Evolutionary conservation across 2,329 filamentous ascomycete species (phyloP).

Genomic region (Colletotrichum tofieldiae): DNA sequence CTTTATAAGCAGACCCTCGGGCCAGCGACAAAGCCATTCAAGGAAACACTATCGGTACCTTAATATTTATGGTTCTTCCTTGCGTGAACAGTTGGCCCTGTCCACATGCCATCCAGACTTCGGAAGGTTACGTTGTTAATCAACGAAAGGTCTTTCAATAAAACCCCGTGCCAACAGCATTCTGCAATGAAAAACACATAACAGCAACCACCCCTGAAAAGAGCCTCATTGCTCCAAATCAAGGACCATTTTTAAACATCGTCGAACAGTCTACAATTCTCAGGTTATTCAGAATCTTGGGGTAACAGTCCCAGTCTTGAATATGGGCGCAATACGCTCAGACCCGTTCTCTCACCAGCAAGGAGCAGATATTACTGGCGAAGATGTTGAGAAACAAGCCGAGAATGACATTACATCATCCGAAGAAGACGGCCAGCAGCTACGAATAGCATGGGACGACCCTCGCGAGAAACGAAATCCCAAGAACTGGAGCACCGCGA

Average conservation of each 20-base stretch:
- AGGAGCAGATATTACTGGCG: background rate
- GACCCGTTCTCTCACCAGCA: background rate
- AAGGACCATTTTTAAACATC: too few relatives aligned
- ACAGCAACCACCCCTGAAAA: background rate
- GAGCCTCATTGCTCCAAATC: background rate
- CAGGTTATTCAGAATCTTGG: too few relatives aligned
- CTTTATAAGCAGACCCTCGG: too few relatives aligned
- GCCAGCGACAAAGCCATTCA: background rate
- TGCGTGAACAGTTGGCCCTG: background rate
- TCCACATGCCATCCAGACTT: background rate
- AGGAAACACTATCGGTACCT: background rate
- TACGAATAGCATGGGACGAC: conserved; percentile 24
- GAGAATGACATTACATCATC: conserved; percentile 14
- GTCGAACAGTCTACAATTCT: too few relatives aligned
- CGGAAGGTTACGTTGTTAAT: conserved; percentile 1
- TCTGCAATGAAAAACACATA: background rate
- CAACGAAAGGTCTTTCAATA: background rate
- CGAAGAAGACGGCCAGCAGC: conserved; percentile 2
- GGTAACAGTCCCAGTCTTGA: too few relatives aligned
- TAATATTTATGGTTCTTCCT: background rate
- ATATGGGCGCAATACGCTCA: background rate
- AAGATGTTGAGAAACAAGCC: conserved; percentile 19
- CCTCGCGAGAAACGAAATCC: conserved; percentile 42
- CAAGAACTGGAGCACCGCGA: conserved; percentile 35
- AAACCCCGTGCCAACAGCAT: background rate